phyloP scores from a whole-genome alignment of 1,284 basidiomycete species.

The Cryptococcus jaspeensis region DNA sequence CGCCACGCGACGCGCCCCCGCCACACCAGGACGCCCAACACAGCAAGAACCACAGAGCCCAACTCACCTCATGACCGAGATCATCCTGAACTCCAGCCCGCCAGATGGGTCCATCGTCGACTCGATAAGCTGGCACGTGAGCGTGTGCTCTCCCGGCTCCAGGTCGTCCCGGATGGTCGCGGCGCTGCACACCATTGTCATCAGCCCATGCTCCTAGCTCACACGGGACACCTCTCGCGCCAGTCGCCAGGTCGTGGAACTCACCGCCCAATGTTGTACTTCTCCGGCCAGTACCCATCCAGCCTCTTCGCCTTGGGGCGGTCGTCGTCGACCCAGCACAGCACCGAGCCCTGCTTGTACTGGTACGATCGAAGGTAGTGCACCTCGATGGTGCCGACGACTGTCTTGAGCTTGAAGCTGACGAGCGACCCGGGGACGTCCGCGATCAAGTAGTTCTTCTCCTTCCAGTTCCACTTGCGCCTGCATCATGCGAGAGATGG shows the following conservation, averaged over 20 bases:
- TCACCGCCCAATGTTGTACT: slow-evolving; percentile 34
- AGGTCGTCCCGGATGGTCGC: slow-evolving; percentile 31
- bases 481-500: slow-evolving; percentile 7
- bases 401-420: slow-evolving; percentile 33
- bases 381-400: slow-evolving; percentile 35
- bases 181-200: slow-evolving; percentile 7
- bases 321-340: slow-evolving; percentile 45
- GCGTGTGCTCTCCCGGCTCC: slow-evolving; percentile 28
- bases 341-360: slow-evolving; percentile 36
- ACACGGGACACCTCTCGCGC: neutral
- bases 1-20: too few species aligned
- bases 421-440: slow-evolving; percentile 38
- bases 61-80: slow-evolving; percentile 45
- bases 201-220: neutral
- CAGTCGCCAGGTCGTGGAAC: slow-evolving; percentile 1
- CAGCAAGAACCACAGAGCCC: too few species aligned
- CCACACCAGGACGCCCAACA: too few species aligned
- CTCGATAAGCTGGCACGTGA: slow-evolving; percentile 39
- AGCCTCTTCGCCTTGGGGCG: slow-evolving; percentile 15
- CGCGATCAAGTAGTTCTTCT: slow-evolving; percentile 43
- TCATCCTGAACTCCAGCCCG: slow-evolving; percentile 43
- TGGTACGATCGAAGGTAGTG: slow-evolving; percentile 38
- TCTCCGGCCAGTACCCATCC: slow-evolving; percentile 39
- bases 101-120: slow-evolving; percentile 39
- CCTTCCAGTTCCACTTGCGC: slow-evolving; percentile 42